Conservation (phyloP, 257 asterid genomes). For the Nyctanthes arbortristis region DNA sequence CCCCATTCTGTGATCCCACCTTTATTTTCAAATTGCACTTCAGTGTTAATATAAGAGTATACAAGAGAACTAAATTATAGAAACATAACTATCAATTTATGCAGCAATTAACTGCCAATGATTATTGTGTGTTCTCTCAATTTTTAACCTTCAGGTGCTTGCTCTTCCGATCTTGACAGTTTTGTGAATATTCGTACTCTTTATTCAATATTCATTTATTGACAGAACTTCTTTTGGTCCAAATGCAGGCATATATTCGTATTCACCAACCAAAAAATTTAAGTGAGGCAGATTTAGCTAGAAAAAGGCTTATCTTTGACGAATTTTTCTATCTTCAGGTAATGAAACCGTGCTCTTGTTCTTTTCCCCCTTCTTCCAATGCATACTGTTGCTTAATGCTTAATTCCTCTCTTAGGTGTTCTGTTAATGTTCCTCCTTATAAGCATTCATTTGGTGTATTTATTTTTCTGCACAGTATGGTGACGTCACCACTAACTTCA, state of each 20-base stretch:
- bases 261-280: constrained; percentile 83
- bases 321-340: constrained; percentile 99
- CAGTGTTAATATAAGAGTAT: not conserved
- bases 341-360: constrained; percentile 17
- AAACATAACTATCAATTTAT: not conserved
- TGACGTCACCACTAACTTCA: not conserved
- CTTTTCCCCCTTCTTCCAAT: constrained; percentile 1
- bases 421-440: not conserved
- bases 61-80: not conserved
- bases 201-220: constrained; percentile 8
- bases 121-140: not conserved
- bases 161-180: not conserved
- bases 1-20: not conserved
- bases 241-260: constrained; percentile 82
- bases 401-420: not conserved
- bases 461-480: not conserved
- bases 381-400: not conserved
- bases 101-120: not conserved
- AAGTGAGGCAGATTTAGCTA: constrained; percentile 79
- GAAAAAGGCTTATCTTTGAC: constrained; percentile 92
- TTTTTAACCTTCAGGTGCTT: not conserved
- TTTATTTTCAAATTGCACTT: not conserved
- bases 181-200: not conserved
- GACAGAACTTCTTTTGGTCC: constrained; percentile 20
- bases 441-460: not conserved